phyloP scores from a whole-genome alignment of 1,139 yeast genomes.

The Kodamaea plutei region DNA sequence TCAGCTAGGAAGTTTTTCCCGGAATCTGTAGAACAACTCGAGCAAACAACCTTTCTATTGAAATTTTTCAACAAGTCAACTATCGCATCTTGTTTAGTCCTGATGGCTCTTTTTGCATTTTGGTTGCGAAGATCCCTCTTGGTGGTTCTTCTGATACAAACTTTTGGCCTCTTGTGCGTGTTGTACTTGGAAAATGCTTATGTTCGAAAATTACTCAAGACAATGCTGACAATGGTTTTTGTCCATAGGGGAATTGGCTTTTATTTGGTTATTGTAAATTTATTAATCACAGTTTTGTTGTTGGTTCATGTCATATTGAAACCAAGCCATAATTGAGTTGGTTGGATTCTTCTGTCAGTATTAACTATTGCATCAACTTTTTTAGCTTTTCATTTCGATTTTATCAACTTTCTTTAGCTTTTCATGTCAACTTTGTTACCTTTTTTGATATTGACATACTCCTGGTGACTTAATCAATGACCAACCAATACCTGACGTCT shows the following conservation, averaged over 20 bases:
- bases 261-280: constrained; percentile 4
- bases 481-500: too few species aligned
- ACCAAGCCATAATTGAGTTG: too few species aligned
- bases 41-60: constrained; percentile 3
- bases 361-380: too few species aligned
- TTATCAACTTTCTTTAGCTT: too few species aligned
- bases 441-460: too few species aligned
- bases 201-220: constrained; percentile 1
- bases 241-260: constrained; percentile 6
- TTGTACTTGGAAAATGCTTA: constrained; percentile 4
- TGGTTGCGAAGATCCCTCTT: constrained; percentile 5
- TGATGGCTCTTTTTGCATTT: constrained; percentile 3
- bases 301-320: constrained; percentile 3
- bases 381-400: too few species aligned
- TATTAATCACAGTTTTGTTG: constrained; percentile 2
- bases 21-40: constrained; percentile 5
- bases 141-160: neutral
- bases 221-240: constrained; percentile 1
- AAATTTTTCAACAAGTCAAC: constrained; percentile 3
- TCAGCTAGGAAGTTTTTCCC: constrained; percentile 4
- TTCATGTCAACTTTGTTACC: too few species aligned
- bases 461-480: too few species aligned
- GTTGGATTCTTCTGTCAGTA: too few species aligned
- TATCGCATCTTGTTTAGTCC: constrained; percentile 2
- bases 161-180: constrained; percentile 1